Percentiles rank a stretch among this genome's conserved stretches.
Evolutionary conservation across 345 rosid species (phyloP).

Genomic region (Moricandia moricandioides): DNA sequence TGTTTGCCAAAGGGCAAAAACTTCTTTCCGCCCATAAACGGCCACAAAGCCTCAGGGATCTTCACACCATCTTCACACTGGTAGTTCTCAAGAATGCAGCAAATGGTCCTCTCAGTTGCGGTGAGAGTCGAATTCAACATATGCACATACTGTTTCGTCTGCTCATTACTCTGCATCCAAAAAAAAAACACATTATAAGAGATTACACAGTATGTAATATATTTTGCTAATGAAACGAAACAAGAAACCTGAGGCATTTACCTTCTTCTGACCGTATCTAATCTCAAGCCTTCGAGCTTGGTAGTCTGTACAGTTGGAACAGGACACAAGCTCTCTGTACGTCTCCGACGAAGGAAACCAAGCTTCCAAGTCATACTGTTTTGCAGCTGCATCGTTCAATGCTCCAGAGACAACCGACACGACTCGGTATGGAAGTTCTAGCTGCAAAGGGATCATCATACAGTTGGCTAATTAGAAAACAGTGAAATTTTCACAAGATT

Average conservation of each 20-base stretch:
- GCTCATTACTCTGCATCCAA: slow-evolving; percentile 83
- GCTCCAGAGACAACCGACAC: slow-evolving; percentile 92
- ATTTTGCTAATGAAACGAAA: not conserved
- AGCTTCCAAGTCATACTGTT: slow-evolving; percentile 87
- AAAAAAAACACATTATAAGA: slow-evolving; percentile 19
- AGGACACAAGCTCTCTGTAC: slow-evolving; percentile 85
- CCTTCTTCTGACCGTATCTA: slow-evolving; percentile 94
- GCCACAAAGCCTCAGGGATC: slow-evolving; percentile 64
- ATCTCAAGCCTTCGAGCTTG: slow-evolving; percentile 86
- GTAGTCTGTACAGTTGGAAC: slow-evolving; percentile 89
- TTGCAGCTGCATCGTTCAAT: slow-evolving; percentile 90
- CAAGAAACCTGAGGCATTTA: slow-evolving; percentile 26
- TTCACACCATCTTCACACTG: not conserved
- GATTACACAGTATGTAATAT: slow-evolving; percentile 1
- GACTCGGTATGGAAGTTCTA: slow-evolving; percentile 68
- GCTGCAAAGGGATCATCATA: slow-evolving; percentile 52
- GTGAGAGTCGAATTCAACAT: slow-evolving; percentile 87
- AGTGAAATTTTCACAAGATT: no score
- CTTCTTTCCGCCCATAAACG: slow-evolving; percentile 67
- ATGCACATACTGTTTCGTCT: slow-evolving; percentile 85
- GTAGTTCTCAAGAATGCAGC: not conserved
- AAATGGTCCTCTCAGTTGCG: slow-evolving; percentile 81
- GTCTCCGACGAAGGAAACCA: slow-evolving; percentile 92
- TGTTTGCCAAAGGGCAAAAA: slow-evolving; percentile 90
- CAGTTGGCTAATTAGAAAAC: no score